Evolutionary conservation across 225 moss, liverwort and hornwort genomes (phyloP).

Genomic region (Polytrichum formosum): DNA sequence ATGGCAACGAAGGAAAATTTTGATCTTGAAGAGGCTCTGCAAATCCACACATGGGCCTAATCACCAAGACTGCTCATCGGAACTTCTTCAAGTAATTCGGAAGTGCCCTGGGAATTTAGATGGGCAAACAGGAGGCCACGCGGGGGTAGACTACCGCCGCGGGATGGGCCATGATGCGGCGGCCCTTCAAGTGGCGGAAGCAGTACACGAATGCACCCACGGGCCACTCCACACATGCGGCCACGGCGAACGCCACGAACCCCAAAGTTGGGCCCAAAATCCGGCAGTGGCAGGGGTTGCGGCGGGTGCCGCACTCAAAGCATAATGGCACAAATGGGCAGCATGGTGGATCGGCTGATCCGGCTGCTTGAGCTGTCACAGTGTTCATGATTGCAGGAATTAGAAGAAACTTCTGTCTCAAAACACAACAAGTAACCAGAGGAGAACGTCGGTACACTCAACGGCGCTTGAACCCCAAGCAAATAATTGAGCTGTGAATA

Average conservation of each 20-base stretch:
- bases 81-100: too few species aligned
- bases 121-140: conserved; percentile 34
- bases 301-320: conserved; percentile 37
- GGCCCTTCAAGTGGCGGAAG: conserved; percentile 45
- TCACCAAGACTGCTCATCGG: too few species aligned
- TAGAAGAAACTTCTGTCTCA: too few species aligned
- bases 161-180: conserved; percentile 51
- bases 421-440: too few species aligned
- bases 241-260: conserved; percentile 40
- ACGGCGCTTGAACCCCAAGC: too few species aligned
- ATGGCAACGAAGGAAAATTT: too few species aligned
- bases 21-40: too few species aligned
- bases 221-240: conserved; percentile 52
- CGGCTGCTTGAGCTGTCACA: conserved; percentile 16
- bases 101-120: conserved; percentile 9
- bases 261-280: conserved; percentile 53
- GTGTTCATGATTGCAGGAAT: conserved; percentile 2
- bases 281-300: conserved; percentile 49
- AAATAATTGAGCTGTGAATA: too few species aligned
- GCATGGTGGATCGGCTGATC: conserved; percentile 14
- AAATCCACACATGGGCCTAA: too few species aligned
- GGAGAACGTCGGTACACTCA: too few species aligned
- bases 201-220: conserved; percentile 49
- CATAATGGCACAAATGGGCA: conserved; percentile 29
- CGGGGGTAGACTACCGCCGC: conserved; percentile 49